These are phyloP conservation scores for Pythium vanterpoolii DNA, from an alignment of 352 stramenopile genomes.

Conservation along the genomic window DNA sequence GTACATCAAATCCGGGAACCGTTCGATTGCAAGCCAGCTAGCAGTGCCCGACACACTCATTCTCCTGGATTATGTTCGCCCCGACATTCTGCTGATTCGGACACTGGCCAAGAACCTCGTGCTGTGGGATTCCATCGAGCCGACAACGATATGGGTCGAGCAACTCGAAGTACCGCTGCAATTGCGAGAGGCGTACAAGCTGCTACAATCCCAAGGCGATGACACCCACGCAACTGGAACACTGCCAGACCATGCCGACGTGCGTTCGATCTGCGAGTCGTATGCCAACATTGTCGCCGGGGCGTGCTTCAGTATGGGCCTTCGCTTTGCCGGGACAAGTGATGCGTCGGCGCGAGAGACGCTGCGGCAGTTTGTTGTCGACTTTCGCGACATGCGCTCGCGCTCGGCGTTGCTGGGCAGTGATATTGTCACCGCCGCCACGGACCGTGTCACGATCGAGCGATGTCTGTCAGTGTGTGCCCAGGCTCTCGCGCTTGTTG, in stretches of 20 bases:
- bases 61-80: constrained; percentile 94
- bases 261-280: constrained; percentile 90
- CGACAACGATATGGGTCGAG: constrained; percentile 90
- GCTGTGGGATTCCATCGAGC: constrained; percentile 92
- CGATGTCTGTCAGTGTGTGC: constrained; percentile 91
- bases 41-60: constrained; percentile 93
- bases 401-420: constrained; percentile 36
- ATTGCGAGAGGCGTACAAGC: constrained; percentile 45
- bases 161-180: constrained; percentile 55
- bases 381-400: constrained; percentile 73
- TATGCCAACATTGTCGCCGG: constrained; percentile 94
- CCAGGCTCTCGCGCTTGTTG: constrained; percentile 93
- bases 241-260: constrained; percentile 54
- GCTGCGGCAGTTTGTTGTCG: constrained; percentile 57
- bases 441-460: constrained; percentile 89
- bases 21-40: constrained; percentile 79
- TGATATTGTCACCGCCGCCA: constrained; percentile 51
- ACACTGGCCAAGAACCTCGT: constrained; percentile 94
- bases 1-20: constrained; percentile 94
- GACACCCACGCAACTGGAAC: not conserved
- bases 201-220: constrained; percentile 8
- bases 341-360: constrained; percentile 49
- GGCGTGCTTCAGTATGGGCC: constrained; percentile 93
- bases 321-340: constrained; percentile 93
- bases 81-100: constrained; percentile 94